These are phyloP conservation scores for Triticum dicoccoides DNA, from an alignment of 176 grass and related monocot genomes.

Conservation along the genomic window DNA sequence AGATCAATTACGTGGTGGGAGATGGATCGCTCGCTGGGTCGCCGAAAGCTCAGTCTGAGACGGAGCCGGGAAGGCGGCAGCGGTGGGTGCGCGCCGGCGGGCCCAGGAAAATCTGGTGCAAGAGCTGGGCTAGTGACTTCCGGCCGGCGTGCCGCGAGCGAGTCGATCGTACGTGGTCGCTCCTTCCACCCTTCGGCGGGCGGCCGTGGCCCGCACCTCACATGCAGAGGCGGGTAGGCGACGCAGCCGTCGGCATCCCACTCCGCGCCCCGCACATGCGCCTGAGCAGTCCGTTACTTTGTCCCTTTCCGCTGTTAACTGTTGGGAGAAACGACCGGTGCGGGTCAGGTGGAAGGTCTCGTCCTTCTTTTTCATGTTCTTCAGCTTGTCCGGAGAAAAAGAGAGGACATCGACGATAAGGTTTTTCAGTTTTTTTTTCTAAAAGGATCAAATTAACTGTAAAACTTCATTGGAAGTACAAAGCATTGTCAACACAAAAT, in stretches of 20 bases:
- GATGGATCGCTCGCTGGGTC: neutral
- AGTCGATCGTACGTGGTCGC: neutral
- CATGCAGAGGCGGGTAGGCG: slow-evolving; percentile 25
- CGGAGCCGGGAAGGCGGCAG: neutral
- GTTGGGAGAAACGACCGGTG: neutral
- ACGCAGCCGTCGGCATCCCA: slow-evolving; percentile 35
- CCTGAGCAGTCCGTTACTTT: slow-evolving; percentile 34
- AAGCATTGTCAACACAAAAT: too few relatives aligned
- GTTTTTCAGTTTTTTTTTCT: neutral
- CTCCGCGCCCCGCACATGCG: slow-evolving; percentile 39
- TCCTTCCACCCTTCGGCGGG: neutral
- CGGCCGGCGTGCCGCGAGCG: neutral
- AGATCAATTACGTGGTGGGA: neutral
- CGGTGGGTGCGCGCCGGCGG: neutral
- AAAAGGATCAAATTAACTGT: too few relatives aligned
- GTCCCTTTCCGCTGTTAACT: slow-evolving; percentile 33
- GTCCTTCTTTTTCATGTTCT: neutral
- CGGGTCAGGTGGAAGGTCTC: neutral
- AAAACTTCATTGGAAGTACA: too few relatives aligned
- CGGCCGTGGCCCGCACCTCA: slow-evolving; percentile 33
- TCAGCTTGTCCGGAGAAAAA: neutral
- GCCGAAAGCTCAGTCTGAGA: neutral
- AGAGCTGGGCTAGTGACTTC: neutral
- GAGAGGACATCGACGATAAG: neutral
- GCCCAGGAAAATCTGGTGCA: slow-evolving; percentile 8